These are phyloP conservation scores for Aspergillus ochraceoroseus DNA, from an alignment of 2,329 filamentous ascomycete genomes.

Conservation along the genomic window DNA sequence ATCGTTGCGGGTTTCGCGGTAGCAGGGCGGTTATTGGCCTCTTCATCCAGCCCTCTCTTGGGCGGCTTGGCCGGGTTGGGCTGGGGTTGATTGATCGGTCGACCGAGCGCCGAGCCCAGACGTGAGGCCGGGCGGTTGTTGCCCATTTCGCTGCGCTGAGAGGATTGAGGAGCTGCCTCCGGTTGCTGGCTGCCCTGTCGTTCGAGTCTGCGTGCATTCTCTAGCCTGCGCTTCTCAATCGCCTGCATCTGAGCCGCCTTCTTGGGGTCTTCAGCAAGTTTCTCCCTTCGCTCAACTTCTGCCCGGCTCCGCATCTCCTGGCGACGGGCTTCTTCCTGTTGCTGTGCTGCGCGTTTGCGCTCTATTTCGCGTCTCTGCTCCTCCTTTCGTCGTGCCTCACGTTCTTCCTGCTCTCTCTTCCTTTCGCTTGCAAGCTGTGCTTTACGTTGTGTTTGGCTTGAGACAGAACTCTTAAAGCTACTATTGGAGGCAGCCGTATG, in stretches of 20 bases:
- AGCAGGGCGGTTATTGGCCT: constrained; percentile 47
- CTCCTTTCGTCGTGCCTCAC: constrained; percentile 69
- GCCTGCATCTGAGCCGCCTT: constrained; percentile 61
- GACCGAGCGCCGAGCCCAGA: constrained; percentile 43
- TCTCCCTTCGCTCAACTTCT: constrained; percentile 48
- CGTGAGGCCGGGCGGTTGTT: constrained; percentile 50
- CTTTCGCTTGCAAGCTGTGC: constrained; percentile 70
- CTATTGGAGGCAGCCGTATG: constrained; percentile 50
- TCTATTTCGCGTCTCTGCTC: constrained; percentile 79
- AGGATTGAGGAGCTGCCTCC: constrained; percentile 26
- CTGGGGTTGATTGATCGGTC: constrained; percentile 58
- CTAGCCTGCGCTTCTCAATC: constrained; percentile 49
- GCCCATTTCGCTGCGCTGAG: constrained; percentile 48
- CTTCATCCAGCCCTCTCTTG: constrained; percentile 68
- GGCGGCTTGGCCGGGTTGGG: constrained; percentile 65
- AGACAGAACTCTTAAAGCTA: constrained; percentile 61
- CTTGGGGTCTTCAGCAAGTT: constrained; percentile 56
- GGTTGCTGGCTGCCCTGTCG: constrained; percentile 44
- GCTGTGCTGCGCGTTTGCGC: constrained; percentile 61
- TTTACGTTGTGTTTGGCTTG: constrained; percentile 60
- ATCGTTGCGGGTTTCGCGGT: constrained; percentile 42
- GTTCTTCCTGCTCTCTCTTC: constrained; percentile 80
- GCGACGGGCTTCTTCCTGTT: constrained; percentile 56
- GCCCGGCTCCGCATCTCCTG: constrained; percentile 59
- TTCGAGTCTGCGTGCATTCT: constrained; percentile 45